These are phyloP conservation scores for Umbellularia californica DNA, from an alignment of 164 flowering plant genomes.

Conservation along the genomic window DNA sequence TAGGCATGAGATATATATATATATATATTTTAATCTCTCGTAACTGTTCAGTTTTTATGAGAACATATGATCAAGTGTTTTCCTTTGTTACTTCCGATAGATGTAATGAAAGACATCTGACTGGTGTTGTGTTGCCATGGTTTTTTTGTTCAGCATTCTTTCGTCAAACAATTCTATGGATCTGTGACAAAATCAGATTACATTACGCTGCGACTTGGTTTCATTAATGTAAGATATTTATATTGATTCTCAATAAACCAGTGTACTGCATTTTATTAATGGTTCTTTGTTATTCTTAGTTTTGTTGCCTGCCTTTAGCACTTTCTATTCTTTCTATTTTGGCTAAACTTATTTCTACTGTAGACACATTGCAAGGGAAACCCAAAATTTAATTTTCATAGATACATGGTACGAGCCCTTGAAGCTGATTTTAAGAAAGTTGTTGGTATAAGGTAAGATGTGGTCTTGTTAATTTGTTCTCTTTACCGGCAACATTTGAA, in stretches of 20 bases:
- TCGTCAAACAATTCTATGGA: constrained; percentile 56
- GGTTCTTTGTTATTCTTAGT: neutral
- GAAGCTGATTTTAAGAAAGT: constrained; percentile 66
- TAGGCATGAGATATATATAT: neutral
- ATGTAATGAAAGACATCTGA: neutral
- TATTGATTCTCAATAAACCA: neutral
- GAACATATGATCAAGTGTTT: neutral
- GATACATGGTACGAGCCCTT: constrained; percentile 65
- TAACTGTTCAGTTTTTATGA: neutral
- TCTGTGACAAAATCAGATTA: constrained; percentile 67
- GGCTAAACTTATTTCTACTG: neutral
- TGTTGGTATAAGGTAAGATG: constrained; percentile 66
- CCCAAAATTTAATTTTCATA: constrained; percentile 59
- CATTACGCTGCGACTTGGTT: constrained; percentile 37
- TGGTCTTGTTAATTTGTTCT: constrained; percentile 3
- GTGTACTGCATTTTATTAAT: neutral
- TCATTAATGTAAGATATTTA: constrained; percentile 23
- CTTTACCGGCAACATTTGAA: neutral
- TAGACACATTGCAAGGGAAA: constrained; percentile 59
- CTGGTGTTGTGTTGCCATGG: constrained; percentile 1
- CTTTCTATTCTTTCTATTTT: neutral
- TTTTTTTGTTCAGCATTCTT: constrained; percentile 34
- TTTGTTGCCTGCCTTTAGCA: neutral
- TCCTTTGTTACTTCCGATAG: neutral
- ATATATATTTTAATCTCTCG: neutral